Conservation (phyloP, 1,139 yeast species). For the Trichomonascaceae sp. region DNA sequence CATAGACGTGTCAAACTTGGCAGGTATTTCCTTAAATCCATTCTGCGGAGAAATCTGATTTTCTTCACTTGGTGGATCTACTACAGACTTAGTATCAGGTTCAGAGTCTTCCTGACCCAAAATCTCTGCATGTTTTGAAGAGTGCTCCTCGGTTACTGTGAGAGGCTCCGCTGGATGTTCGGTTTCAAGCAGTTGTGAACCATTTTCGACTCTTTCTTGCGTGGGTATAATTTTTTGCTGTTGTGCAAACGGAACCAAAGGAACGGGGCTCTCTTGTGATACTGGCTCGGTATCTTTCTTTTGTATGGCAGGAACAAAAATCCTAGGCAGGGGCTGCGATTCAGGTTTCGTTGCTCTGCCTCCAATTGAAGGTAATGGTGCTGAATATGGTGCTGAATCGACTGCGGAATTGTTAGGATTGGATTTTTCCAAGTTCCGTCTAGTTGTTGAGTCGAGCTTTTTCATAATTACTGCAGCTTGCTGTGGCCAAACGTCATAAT, state of each 20-base stretch:
- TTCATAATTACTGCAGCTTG: constrained; percentile 36
- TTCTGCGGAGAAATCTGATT: neutral
- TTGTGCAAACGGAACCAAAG: neutral
- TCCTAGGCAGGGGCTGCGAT: neutral
- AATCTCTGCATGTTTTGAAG: neutral
- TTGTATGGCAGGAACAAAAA: neutral
- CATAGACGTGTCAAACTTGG: neutral
- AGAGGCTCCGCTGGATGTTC: neutral
- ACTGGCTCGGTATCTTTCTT: neutral
- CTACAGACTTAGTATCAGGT: neutral
- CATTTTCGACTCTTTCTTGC: neutral
- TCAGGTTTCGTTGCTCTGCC: neutral
- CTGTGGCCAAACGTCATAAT: constrained; percentile 44
- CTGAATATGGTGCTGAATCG: constrained; percentile 1
- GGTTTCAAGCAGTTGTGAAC: neutral
- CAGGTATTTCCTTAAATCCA: neutral
- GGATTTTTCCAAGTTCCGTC: constrained; percentile 51
- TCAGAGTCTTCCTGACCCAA: neutral
- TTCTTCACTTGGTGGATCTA: neutral
- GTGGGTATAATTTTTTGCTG: neutral
- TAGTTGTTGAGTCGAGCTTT: constrained; percentile 43
- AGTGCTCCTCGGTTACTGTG: neutral
- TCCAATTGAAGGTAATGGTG: constrained; percentile 2
- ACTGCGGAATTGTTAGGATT: constrained; percentile 21
- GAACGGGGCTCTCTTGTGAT: neutral